Conservation (phyloP, 1,284 basidiomycete genomes). For the Malassezia japonica region DNA sequence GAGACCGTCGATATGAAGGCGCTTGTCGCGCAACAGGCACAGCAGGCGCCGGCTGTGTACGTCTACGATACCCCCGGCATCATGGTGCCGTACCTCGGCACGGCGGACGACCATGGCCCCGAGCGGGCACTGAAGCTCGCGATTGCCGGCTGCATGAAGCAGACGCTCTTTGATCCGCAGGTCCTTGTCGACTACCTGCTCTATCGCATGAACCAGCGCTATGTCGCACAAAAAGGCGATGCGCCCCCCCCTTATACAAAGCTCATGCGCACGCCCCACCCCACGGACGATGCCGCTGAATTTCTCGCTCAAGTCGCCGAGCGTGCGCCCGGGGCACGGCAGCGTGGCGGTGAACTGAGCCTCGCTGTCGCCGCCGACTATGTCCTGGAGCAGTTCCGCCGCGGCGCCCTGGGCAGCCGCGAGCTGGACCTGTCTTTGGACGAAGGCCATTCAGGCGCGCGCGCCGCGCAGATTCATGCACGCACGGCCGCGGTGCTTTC, state of each 20-base stretch:
- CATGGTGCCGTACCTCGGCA: conserved; percentile 91
- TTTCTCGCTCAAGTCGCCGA: conserved; percentile 28
- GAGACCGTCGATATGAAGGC: conserved; percentile 9
- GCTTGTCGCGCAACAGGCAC: conserved; percentile 59
- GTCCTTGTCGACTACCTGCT: conserved; percentile 74
- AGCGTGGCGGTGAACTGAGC: conserved; percentile 28
- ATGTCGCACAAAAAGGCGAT: neutral
- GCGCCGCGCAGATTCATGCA: neutral
- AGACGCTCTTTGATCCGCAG: conserved; percentile 77
- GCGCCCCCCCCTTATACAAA: conserved; percentile 14
- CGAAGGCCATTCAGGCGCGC: neutral
- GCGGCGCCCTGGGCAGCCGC: conserved; percentile 32
- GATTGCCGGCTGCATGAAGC: conserved; percentile 78
- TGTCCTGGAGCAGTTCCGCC: conserved; percentile 35
- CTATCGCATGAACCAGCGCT: conserved; percentile 73
- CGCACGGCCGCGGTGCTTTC: too few species aligned
- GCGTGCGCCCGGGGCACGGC: conserved; percentile 35
- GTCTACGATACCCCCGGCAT: conserved; percentile 93
- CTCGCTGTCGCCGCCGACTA: conserved; percentile 35
- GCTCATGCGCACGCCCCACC: conserved; percentile 8
- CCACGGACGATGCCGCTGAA: conserved; percentile 30
- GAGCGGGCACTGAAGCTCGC: conserved; percentile 88
- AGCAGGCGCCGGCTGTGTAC: conserved; percentile 73
- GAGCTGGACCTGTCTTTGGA: conserved; percentile 30
- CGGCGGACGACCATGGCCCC: conserved; percentile 62